Evolutionary conservation across 2,329 filamentous ascomycete genomes (phyloP).

Genomic region (Trichoderma endophyticum): DNA sequence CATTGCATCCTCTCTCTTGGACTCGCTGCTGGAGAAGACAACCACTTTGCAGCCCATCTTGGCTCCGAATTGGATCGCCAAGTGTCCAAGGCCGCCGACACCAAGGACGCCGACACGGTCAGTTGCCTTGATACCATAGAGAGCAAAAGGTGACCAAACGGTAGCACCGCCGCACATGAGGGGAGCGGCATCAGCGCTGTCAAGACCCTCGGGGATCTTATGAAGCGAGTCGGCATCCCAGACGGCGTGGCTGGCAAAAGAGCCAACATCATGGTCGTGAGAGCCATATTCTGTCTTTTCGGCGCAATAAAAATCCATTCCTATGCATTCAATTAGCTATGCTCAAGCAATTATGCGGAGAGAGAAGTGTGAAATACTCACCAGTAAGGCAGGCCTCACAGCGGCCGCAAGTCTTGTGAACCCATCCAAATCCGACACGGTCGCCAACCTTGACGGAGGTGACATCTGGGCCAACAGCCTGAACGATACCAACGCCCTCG

Average conservation of each 20-base stretch:
- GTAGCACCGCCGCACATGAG: slow-evolving; percentile 81
- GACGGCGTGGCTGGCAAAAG: slow-evolving; percentile 42
- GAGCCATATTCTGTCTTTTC: slow-evolving; percentile 35
- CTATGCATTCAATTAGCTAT: not conserved
- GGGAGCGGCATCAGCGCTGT: slow-evolving; percentile 59
- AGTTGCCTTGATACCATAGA: slow-evolving; percentile 68
- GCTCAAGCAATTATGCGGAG: rapidly evolving
- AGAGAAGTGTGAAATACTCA: not conserved
- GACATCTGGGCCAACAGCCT: slow-evolving; percentile 34
- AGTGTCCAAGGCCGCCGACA: slow-evolving; percentile 62
- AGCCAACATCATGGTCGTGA: slow-evolving; percentile 41
- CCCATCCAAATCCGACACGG: slow-evolving; percentile 11
- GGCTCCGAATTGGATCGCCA: slow-evolving; percentile 63
- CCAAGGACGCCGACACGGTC: slow-evolving; percentile 72
- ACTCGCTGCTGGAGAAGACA: slow-evolving; percentile 59
- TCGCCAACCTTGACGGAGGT: slow-evolving; percentile 31
- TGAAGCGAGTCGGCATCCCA: slow-evolving; percentile 30
- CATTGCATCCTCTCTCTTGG: slow-evolving; percentile 48
- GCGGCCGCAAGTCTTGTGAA: slow-evolving; percentile 1
- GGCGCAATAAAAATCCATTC: slow-evolving; percentile 35
- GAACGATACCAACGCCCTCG: slow-evolving; percentile 40
- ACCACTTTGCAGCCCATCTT: slow-evolving; percentile 64
- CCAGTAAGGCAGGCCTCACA: not conserved
- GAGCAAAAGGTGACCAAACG: slow-evolving; percentile 58
- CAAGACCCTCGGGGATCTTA: slow-evolving; percentile 66